These are phyloP conservation scores for Ceratobasidium sp. DNA, from an alignment of 1,284 basidiomycete genomes.

Conservation along the genomic window DNA sequence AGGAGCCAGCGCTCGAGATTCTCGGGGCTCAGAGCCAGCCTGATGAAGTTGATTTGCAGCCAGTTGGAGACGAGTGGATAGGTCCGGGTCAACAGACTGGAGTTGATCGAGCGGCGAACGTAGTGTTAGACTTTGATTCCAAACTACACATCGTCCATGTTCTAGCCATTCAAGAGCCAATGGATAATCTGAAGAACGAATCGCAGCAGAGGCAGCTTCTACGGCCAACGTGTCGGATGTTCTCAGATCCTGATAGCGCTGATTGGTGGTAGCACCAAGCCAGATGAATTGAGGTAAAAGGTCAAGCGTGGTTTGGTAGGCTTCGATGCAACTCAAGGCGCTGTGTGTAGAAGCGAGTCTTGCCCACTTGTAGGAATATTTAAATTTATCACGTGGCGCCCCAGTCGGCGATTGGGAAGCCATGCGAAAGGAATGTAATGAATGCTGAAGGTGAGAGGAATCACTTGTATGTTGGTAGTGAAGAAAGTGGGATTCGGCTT, in stretches of 20 bases:
- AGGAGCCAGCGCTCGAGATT: too few species aligned
- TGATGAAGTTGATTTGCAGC: too few species aligned
- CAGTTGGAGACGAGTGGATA: conserved; percentile 9
- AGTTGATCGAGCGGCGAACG: conserved; percentile 34
- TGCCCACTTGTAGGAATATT: neutral
- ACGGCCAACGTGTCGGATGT: conserved; percentile 8
- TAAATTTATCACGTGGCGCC: neutral
- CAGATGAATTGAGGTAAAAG: conserved; percentile 35
- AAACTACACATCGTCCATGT: conserved; percentile 40
- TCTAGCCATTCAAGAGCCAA: conserved; percentile 41
- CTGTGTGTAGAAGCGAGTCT: neutral
- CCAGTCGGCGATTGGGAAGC: neutral
- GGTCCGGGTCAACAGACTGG: conserved; percentile 1
- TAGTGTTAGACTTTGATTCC: conserved; percentile 33
- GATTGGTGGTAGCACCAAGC: conserved; percentile 4
- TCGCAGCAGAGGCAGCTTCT: conserved; percentile 36
- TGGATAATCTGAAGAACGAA: conserved; percentile 10
- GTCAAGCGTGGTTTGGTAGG: conserved; percentile 10
- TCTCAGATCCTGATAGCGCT: neutral
- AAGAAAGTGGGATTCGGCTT: neutral
- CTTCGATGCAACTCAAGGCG: neutral
- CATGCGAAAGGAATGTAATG: neutral
- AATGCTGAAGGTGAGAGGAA: neutral
- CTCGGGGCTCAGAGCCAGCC: too few species aligned
- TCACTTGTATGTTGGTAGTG: neutral